Evolutionary conservation across 805 yeast genomes (phyloP), one percentile per base, ranked within the genome.

Genomic region (Alloascoidea africana): DNA sequence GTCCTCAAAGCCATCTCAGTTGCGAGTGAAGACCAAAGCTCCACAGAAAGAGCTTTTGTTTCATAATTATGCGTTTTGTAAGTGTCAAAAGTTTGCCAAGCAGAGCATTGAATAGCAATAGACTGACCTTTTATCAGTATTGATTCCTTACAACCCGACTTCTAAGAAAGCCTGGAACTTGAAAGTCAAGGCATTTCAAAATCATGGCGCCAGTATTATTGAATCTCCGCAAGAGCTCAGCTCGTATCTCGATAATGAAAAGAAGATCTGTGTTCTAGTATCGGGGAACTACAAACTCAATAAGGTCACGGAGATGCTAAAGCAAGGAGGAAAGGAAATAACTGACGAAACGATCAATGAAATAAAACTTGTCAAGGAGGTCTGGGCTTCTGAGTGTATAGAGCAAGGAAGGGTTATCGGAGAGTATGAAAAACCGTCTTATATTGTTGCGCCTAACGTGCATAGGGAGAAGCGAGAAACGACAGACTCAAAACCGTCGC

Each of bases 361-460:
- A 3, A 43, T 49, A 0, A 51, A 57, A 6, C 57, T 55, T 38
- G 38, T 54, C n/a, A 23, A 23, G n/a, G 30, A 23, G 8, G 30
- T n/a, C 30, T 23, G 30, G 30, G 30, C 30, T 23, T 3, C 33
- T 53, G 6, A 52, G 53, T 4, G 46, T 46, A 3, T 27, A 32
- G 5, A 38, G 18, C 19, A 44, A 36, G 42, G 23, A 17, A 15
- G 34, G 27, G 33, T 16, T 33, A 11, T 4, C 39, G 47, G 36
- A 32, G 14, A 11, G 15, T 42, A 1, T 27, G 45, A n/a, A 34
- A 23, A 14, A 32, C 18, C 14, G 38, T 27, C 16, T n/a, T 53
- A 57, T 38, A 52, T 58, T 27, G 54, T 44, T 14, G 32, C 35
- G 14, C 34, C 39, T 4, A 34, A 18, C 18, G 37, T 48, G 19